Base-by-base conservation (phyloP, 2,329 filamentous ascomycete species). In the Ambrosiella xylebori region DNA sequence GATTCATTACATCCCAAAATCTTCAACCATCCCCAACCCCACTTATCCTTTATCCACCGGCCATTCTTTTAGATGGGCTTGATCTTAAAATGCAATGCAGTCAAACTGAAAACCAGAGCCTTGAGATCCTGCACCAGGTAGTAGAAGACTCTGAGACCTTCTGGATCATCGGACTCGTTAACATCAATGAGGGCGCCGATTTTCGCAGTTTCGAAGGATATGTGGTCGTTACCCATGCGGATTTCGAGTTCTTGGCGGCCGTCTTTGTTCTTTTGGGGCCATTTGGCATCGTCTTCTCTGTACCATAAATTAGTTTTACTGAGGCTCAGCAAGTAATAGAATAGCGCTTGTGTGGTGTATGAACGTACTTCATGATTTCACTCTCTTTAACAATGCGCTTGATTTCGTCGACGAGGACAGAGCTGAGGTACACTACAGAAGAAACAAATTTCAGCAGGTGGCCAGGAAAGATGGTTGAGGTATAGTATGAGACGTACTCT, bases 221-320 rank as follows among this genome's bases (percentile, higher is more conserved):
- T 97, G 70, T 97, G 91, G 63, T 98, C 93, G 66, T 86, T 93
- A 47, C 91, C 93, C 58, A 98, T 70, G 54, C 90, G 80, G 60
- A 98, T 96, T 71, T 98, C 93, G 53, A 98, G 77, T 73, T 98
- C 93, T 69, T 98, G 93, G 63, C 91, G 82, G 40, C 93, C 93
- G 66, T 98, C 93, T 73, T 97, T 97, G 74, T 98, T 98, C 80
- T 97, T 98, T 71, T 94, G 88, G 0, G 93, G 93, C 93, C 93
- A 98, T 70, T 96, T 96, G 35, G 84, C 86, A 70, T 98, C 93
- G 68, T 98, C 93, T 82, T 98, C 93, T 75, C 88, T 95, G 64
- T 37, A 38, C 19, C 19, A 19, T 19, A 3, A 3, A 3, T n/a
- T 12, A 17, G 19, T 38, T 38, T 61, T 58, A 62, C 54, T 40